Evolutionary conservation across 1,284 basidiomycete genomes (phyloP), one percentile per base, ranked within the genome.

Genomic region (Pseudozyma tsukubaensis): DNA sequence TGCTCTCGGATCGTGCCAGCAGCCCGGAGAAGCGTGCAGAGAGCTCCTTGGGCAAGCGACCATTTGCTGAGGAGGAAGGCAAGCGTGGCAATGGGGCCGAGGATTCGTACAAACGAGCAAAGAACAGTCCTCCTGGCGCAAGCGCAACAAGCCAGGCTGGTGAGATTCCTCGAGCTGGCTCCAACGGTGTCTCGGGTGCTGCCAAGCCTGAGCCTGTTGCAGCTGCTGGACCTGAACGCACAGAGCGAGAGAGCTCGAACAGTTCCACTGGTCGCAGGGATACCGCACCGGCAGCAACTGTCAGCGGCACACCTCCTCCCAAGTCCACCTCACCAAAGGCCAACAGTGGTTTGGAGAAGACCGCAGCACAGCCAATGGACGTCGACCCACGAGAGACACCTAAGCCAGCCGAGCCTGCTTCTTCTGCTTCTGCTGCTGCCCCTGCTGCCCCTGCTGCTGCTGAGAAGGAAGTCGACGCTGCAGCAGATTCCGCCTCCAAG

Each of bases 11-110:
- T 18, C 60, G 65, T 18, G 50, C 49, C 14, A 19, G 50, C 21
- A 73, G 71, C 45, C 65, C 64, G 1, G 72, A 72, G 9, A 63
- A 62, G 58, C 72, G 64, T 32, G 43, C 58, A 6, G 72, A 68
- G 37, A 76, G 72, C 72, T 64, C 68, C 12, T 42, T 76, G 53
- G 72, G 72, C 39, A 76, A 76, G 64, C 72, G 72, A 43, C 72
- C 72, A 3, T 72, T 50, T 32, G 57, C 57, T 21, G 67, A 56
- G 7, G 72, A 72, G 10, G 67, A 66, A 39, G 57, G 58, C 9
- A 66, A 53, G 55, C 19, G 35, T 2, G 54, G 45, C 10, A 34
- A 55, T n/a, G 60, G 48, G 11, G 43, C 40, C 3, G 72, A 76
- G 7, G 72, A 72, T 24, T 55, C 64, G 37, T 58, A 59, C 57